A percentile compares a stretch with the other conserved stretches of the same genome.
phyloP scores from a whole-genome alignment of 495 filamentous ascomycete genomes.

The Podospora didyma region DNA sequence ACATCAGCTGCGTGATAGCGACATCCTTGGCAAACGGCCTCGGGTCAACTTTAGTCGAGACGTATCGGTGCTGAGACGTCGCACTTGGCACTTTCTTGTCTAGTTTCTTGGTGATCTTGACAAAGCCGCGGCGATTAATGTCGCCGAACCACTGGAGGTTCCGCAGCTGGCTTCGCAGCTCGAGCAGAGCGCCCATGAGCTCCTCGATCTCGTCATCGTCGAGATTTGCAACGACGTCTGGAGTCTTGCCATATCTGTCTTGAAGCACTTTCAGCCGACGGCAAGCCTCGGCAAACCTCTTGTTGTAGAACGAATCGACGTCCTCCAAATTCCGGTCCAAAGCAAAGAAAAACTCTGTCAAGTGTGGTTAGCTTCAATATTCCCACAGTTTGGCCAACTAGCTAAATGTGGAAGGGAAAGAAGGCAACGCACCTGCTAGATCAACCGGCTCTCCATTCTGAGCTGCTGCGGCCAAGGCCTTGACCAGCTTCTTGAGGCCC shows the following conservation, averaged over 20 bases:
- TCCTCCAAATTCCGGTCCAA: slow-evolving; percentile 95
- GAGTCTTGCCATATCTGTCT: slow-evolving; percentile 69
- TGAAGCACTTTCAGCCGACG: slow-evolving; percentile 80
- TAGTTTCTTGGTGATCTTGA: slow-evolving; percentile 97
- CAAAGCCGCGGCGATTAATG: slow-evolving; percentile 89
- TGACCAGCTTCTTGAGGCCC: slow-evolving; percentile 89
- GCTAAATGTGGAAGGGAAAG: background rate
- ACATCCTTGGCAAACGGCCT: slow-evolving; percentile 78
- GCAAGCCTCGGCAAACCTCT: slow-evolving; percentile 78
- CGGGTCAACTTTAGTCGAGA: slow-evolving; percentile 82
- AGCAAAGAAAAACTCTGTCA: slow-evolving; percentile 83
- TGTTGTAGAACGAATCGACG: slow-evolving; percentile 93
- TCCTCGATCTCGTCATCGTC: slow-evolving; percentile 81
- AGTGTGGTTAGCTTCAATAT: slow-evolving; percentile 7
- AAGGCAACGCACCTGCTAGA: slow-evolving; percentile 56
- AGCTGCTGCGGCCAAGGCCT: slow-evolving; percentile 59
- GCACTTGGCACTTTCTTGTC: slow-evolving; percentile 80
- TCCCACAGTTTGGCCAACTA: background rate
- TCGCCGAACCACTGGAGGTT: slow-evolving; percentile 98
- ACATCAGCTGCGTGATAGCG: slow-evolving; percentile 60
- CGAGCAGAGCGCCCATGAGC: slow-evolving; percentile 80
- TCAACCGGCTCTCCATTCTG: slow-evolving; percentile 71
- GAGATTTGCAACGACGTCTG: slow-evolving; percentile 43
- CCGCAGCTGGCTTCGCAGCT: slow-evolving; percentile 77
- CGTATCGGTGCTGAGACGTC: slow-evolving; percentile 72